Evolutionary conservation across 306 rosid species (phyloP), one percentile per base, ranked within the genome.

Genomic region (Pterocarpus santalinus): DNA sequence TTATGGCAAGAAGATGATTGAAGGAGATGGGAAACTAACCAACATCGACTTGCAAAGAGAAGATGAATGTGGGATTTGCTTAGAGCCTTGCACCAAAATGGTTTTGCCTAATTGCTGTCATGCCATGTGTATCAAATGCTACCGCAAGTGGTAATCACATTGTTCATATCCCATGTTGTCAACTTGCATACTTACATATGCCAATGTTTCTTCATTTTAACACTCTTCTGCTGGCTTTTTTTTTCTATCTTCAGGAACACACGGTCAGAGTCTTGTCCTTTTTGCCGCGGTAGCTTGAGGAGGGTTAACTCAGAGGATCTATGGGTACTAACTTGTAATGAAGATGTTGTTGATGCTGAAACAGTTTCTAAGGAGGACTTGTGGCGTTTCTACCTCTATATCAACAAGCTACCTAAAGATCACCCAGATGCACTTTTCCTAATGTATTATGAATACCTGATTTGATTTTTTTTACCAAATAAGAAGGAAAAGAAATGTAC

Each of bases 101-200:
- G 98, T 95, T 74, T 86, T 95, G 73, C 99, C 99, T 39, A 92
- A 88, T 85, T 95, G 99, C 82, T 95, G 99, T 58, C 98, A 95
- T 30, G 91, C 92, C 70, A 95, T 95, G 99, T 95, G 99, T 87
- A 93, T 95, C 84, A 93, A 87, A 90, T 95, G 99, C 93, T 95
- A 95, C 77, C 96, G 99, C 61, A 95, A 95, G 58, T 95, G 99
- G 99, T 95, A 83, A 44, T 78, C 60, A 51, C 44, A 7, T 75
- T 14, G 15, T 51, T 41, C 22, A 8, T 10, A 60, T 75, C 34
- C 6, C 22, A 15, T 75, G 30, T 47, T 77, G 15, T 46, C 70
- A 16, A 53, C 47, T 2, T 1, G 65, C 65, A 44, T 51, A 1
- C 57, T 3, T 51, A 5, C 9, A 65, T 51, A 7, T 78, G 63